Base-by-base conservation (phyloP, 139 green algal genomes). In the Coccomyxa sp. region DNA sequence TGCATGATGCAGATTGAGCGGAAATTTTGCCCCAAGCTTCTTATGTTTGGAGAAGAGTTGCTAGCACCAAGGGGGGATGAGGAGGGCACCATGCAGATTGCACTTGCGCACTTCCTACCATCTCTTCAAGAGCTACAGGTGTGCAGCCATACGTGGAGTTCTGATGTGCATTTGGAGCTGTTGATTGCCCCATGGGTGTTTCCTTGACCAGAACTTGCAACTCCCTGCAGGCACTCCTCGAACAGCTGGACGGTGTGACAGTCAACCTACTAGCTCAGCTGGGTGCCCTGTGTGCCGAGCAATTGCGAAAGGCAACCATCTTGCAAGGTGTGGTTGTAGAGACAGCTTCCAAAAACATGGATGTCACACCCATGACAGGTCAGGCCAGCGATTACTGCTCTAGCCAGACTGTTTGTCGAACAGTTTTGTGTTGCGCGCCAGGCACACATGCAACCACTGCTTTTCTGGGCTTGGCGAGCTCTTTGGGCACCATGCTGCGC, bases 301-400 rank as follows among this genome's bases (percentile, higher is more conserved):
- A 83, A 21, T 63, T 60, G 10, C 60, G 79, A 59, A 83, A 83
- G 31, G 79, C 79, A 60, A 83, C 79, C 30, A 83, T 83, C 79
- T 63, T 83, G 30, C 79, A 83, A 60, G 79, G 79, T 77, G 13
- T 51, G 38, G 3, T 51, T 51, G 38, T 51, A 51, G 3, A n/a
- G n/a, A n/a, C n/a, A n/a, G 3, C 38, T 51, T 51, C 38, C 38
- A 7, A 51, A 51, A 51, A 7, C 38, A 51, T 51, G 38, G 38
- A 51, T 51, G 3, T 3, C 38, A 51, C 38, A 51, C 38, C 38
- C 3, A 7, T 51, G 10, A 25, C n/a, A n/a, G 25, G 25, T 18
- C n/a, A 78, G 30, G 14, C 74, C 74, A 71, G 9, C 10, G 18
- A 11, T 3, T 9, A 71, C 18, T 15, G 63, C 63, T 71, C 10